Base-by-base conservation (phyloP, 305 asterid species). In the Fraxinus albicans region DNA sequence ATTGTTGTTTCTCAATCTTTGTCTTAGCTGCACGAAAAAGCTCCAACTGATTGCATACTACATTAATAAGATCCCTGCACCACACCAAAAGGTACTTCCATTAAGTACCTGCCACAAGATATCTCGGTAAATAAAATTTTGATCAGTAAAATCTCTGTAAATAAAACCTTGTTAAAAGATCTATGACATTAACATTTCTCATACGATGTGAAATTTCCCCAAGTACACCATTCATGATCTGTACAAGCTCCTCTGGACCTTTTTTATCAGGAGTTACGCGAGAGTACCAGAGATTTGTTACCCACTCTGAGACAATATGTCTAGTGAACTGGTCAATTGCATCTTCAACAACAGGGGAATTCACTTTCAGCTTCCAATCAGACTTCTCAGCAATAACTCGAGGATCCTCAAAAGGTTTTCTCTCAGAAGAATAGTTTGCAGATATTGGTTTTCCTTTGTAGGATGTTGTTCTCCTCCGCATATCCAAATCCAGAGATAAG, bases 261-360 rank as follows among this genome's bases (percentile, higher is more conserved):
- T 95, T 97, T 88, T 88, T 89, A 86, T 96, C 99, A 77, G 98
- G 90, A 81, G 99, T 96, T 84, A 96, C 77, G 82, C 97, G 98
- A 55, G 96, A 89, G 89, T 95, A 96, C 99, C 99, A 96, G 85
- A 96, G 92, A 85, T 90, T 92, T 75, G 98, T 92, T 83, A 96
- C 98, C 99, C 98, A 96, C 90, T 96, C 99, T 50, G 98, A 93
- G 87, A 96, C 95, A 50, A 96, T 91, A 85, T 95, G 99, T 88
- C 94, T 88, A 50, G 91, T 90, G 90, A 96, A 96, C 40, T 90
- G 92, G 80, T 95, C 97, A 77, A 96, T 92, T 79, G 99, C 98
- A 80, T 93, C 96, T 91, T 95, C 99, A 82, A 95, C 99, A 80
- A 88, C 86, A 38, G 97, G 97, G 29, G 99, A 96, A 91, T 91